Evolutionary conservation across 2,329 filamentous ascomycete species (phyloP), one percentile per base, ranked within the genome.

Genomic region (Paracoccidioides brasiliensis): DNA sequence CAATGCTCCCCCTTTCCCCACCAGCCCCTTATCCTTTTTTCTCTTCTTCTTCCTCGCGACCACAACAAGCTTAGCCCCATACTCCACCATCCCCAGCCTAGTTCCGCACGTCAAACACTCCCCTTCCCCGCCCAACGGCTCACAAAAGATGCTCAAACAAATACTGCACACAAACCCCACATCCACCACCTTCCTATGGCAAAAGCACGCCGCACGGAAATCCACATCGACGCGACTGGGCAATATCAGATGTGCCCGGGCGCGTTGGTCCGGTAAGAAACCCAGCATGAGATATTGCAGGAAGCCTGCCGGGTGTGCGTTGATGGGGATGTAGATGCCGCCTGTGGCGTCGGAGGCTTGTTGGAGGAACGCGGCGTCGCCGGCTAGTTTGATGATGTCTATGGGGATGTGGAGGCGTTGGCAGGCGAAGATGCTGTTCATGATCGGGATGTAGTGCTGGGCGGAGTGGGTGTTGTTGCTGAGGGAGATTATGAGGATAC

Each of bases 161-260:
- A 98, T 90, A 58, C 88, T 95, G 75, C 93, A 98, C 41, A 98
- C 91, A 68, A 88, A 98, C 7, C 90, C 93, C 1, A 90, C 82
- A 70, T 96, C 89, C 45, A 98, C 85, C 22, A 97, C 89, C 40
- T 82, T 82, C 52, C 91, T 80, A 72, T 98, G 93, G 69, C 93
- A 98, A 74, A 98, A 98, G 69, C 93, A 98, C 3, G 93, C 93
- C n/a, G 94, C 91, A 45, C 93, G 83, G 69, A 98, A 98, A 72
- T 98, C 94, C 45, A 98, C 90, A 46, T 86, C 84, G 55, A 90
- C 86, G 41, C 88, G 84, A 6, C 86, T 88, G 0, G 93, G 90
- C 4, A 85, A 76, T 44, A 95, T 79, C 44, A 98, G 74, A 56
- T 84, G 80, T 48, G 78, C 70, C 8, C 84, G 74, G 28, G 80